Evolutionary conservation across 148 eudicot species (phyloP).

Genomic region (Pouteria glomerata): DNA sequence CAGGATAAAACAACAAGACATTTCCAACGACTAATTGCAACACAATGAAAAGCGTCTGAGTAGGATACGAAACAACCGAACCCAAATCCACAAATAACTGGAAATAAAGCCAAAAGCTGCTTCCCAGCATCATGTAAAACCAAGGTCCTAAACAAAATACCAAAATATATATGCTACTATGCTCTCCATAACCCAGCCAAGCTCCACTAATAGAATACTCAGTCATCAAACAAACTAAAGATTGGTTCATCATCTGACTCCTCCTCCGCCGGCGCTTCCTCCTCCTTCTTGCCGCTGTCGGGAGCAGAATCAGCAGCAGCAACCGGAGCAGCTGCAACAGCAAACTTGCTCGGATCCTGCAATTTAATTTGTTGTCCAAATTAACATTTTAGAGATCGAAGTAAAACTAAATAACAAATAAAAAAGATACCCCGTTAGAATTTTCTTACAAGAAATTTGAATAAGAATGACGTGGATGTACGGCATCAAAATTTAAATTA

Average conservation of each 20-base stretch:
- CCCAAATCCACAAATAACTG: background rate
- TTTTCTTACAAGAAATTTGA: too few species aligned
- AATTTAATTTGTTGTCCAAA: background rate
- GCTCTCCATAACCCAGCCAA: background rate
- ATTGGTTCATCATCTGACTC: constrained; percentile 31
- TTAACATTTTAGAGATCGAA: background rate
- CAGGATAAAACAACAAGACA: too few species aligned
- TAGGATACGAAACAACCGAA: background rate
- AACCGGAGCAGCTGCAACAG: constrained; percentile 26
- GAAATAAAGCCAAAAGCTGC: background rate
- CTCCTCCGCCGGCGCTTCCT: constrained; percentile 42
- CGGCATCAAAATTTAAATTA: too few species aligned
- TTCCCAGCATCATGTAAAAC: background rate
- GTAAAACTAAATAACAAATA: background rate
- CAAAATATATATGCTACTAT: background rate
- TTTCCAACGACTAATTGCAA: too few species aligned
- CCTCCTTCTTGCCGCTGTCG: constrained; percentile 30
- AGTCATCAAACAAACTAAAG: constrained; percentile 37
- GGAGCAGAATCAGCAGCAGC: constrained; percentile 18
- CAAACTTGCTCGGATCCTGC: constrained; percentile 55
- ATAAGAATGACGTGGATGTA: too few species aligned
- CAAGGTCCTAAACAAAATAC: background rate
- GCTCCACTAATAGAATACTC: background rate
- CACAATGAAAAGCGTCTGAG: background rate
- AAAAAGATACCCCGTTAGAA: too few species aligned